Evolutionary conservation across 2,329 filamentous ascomycete species (phyloP).

Genomic region (Sphaerulina vaccinii): DNA sequence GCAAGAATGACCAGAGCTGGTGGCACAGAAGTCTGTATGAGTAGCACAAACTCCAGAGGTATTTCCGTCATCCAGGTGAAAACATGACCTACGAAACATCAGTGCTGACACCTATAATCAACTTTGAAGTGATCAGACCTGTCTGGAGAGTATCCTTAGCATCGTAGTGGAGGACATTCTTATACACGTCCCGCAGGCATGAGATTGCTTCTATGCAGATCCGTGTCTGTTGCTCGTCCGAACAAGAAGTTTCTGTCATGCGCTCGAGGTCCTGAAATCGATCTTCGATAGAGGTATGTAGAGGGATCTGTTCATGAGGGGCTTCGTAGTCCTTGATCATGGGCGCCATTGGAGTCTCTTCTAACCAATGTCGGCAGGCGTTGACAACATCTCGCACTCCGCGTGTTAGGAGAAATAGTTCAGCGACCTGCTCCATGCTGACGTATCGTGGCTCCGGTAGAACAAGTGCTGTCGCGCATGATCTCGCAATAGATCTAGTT

Average conservation of each 20-base stretch:
- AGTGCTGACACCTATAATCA: neutral
- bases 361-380: constrained; percentile 17
- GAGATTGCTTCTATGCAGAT: constrained; percentile 10
- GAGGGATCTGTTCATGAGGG: constrained; percentile 8
- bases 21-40: constrained; percentile 21
- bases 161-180: constrained; percentile 10
- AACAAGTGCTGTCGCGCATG: constrained; percentile 19
- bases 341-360: constrained; percentile 14
- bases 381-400: constrained; percentile 24
- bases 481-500: constrained; percentile 16
- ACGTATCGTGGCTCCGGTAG: constrained; percentile 20
- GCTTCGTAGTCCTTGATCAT: constrained; percentile 17
- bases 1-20: constrained; percentile 29
- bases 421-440: constrained; percentile 27
- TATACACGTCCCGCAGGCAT: constrained; percentile 8
- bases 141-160: constrained; percentile 8
- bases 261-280: constrained; percentile 10
- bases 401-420: constrained; percentile 26
- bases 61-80: constrained; percentile 21
- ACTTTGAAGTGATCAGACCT: neutral
- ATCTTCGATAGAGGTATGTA: constrained; percentile 4
- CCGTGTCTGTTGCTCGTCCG: neutral
- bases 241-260: constrained; percentile 8
- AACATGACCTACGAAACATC: constrained; percentile 10
- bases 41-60: constrained; percentile 17